Evolutionary conservation across 2,329 filamentous ascomycete species (phyloP), one percentile per base, ranked within the genome.

Genomic region (Raffaelea ambrosiae): DNA sequence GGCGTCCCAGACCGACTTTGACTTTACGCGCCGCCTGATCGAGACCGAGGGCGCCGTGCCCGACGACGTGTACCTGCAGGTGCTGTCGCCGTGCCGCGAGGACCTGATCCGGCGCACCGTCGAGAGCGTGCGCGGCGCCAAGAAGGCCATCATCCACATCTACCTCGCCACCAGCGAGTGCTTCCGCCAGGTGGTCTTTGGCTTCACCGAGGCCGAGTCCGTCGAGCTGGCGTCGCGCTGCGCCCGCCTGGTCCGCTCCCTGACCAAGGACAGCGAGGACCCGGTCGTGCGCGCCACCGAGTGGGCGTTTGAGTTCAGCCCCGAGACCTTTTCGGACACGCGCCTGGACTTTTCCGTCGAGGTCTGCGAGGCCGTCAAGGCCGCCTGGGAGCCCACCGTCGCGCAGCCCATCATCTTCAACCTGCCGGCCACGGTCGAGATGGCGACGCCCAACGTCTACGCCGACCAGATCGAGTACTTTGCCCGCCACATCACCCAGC

Each of bases 391-490:
- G 53, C 91, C 93, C 1, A 81, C 79, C 0, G 80, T 73, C 36
- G 80, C 88, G 64, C 83, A 81, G 57, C 87, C 84, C 43, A 88
- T 98, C 65, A 95, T 98, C 63, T 93, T 98, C 76, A 97, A 97
- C 70, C 76, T 98, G 45, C 91, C 93, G 1, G 91, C 93, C 2
- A 98, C 93, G 0, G 91, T 97, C 33, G 93, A 98, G 69, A 83
- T 96, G 82, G 71, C 88, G 1, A 96, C 93, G 1, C 90, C 90
- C 31, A 98, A 98, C 63, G 79, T 96, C 43, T 98, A 93, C 63
- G 93, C 93, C 44, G 93, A 98, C 62, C 86, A 94, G 69, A 87
- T 98, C 53, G 93, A 98, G 65, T 95, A 88, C 69, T 98, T 98
- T 67, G 95, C 88, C 71, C 79, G 75, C 46, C 76, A 91, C 63